Evolutionary conservation across 2,329 filamentous ascomycete species (phyloP), one percentile per base, ranked within the genome.

Genomic region (Myriosclerotinia duriaeana): DNA sequence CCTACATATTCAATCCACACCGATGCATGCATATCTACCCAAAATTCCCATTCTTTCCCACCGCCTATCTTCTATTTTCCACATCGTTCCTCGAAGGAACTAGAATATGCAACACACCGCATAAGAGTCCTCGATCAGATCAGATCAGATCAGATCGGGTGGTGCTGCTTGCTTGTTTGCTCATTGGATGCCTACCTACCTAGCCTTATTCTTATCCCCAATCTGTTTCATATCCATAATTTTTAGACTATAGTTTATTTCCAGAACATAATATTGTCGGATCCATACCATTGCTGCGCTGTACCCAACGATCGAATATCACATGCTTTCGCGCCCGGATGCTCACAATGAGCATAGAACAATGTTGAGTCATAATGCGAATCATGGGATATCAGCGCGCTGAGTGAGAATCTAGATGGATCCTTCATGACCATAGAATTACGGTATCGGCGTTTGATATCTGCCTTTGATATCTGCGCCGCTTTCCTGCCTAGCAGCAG

Each of bases 261-360:
- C 26, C 26, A 40, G 11, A 12, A 40, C 38, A 40, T 1, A 40
- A 40, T 40, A 40, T 40, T 40, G 11, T 5, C 2, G n/a, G n/a
- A n/a, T n/a, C n/a, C n/a, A n/a, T n/a, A n/a, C n/a, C n/a, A n/a
- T n/a, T n/a, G n/a, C n/a, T n/a, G n/a, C n/a, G n/a, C n/a, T n/a
- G n/a, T n/a, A n/a, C n/a, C n/a, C n/a, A n/a, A n/a, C n/a, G n/a
- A 55, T 14, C 12, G n/a, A 20, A 15, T 17, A 34, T 59, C 55
- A 59, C 42, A 59, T 59, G 55, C 11, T 36, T 59, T 46, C 42
- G 42, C 40, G 55, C 42, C 55, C 40, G 17, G 26, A 22, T 17
- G 26, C 40, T 46, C 17, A 11, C 12, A 30, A 26, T 59, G 40
- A 46, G 40, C 42, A 17, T 34, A 0, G 14, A 22, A 22, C 20